Evolutionary conservation across 148 eudicot genomes (phyloP).

Genomic region (Rhododendron kiyosumense): DNA sequence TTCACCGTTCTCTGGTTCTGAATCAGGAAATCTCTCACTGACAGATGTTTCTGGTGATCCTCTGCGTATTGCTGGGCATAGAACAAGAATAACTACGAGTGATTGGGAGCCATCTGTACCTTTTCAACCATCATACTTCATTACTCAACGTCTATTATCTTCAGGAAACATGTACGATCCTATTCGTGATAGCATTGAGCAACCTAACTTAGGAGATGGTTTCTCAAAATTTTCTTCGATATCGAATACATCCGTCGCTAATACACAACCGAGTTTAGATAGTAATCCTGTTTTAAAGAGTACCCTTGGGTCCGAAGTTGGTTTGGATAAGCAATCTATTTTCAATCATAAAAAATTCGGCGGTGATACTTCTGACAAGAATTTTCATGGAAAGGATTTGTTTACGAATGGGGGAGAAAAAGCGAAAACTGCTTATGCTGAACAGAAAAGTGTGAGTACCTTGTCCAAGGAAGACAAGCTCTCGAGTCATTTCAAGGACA

Average conservation of each 20-base stretch:
- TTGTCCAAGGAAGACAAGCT: constrained; percentile 38
- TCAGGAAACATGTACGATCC: constrained; percentile 58
- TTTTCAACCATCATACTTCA: constrained; percentile 53
- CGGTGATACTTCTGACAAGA: constrained; percentile 20
- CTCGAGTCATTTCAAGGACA: constrained; percentile 29
- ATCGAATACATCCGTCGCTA: constrained; percentile 20
- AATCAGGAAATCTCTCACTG: constrained; percentile 21
- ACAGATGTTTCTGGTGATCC: constrained; percentile 26
- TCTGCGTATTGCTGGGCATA: constrained; percentile 19
- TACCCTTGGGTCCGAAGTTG: constrained; percentile 11
- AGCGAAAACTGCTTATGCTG: constrained; percentile 37
- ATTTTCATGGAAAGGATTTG: constrained; percentile 25
- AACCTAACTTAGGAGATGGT: constrained; percentile 27
- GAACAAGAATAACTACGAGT: constrained; percentile 33
- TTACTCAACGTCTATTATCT: constrained; percentile 39
- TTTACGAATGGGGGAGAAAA: constrained; percentile 41
- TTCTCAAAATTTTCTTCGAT: constrained; percentile 33
- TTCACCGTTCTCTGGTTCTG: constrained; percentile 34
- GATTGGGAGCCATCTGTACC: constrained; percentile 92
- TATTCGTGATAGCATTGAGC: constrained; percentile 62
- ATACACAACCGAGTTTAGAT: constrained; percentile 10
- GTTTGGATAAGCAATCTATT: constrained; percentile 19
- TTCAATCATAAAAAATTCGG: constrained; percentile 19
- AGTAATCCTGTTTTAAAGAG: constrained; percentile 15
- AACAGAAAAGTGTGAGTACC: constrained; percentile 23